Evolutionary conservation across 768 basidiomycete species (phyloP).

Genomic region (Macrolepiota dolichaula): DNA sequence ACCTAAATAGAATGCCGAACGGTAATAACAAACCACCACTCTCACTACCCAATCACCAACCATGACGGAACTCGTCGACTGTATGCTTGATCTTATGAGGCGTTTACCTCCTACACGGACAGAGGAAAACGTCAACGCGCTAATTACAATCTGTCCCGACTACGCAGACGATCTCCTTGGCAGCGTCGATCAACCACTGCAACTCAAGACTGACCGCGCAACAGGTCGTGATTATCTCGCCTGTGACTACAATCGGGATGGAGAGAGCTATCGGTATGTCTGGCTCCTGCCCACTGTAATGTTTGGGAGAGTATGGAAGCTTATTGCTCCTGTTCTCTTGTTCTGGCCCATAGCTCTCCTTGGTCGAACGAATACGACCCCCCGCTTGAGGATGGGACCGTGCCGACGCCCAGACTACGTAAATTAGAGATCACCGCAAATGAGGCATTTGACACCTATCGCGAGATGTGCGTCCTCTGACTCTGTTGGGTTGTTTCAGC

Average conservation of each 20-base stretch:
- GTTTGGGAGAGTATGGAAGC: neutral
- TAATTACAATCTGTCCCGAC: conserved; percentile 85
- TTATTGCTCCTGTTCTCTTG: neutral
- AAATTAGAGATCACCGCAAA: conserved; percentile 92
- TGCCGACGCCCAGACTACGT: conserved; percentile 79
- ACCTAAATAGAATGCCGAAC: conserved; percentile 6
- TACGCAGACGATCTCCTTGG: conserved; percentile 93
- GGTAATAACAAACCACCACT: neutral
- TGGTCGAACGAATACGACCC: conserved; percentile 98
- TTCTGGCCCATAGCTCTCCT: conserved; percentile 65
- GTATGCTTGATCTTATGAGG: conserved; percentile 94
- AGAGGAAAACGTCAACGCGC: conserved; percentile 80
- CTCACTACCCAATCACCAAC: conserved; percentile 5
- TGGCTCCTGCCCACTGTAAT: neutral
- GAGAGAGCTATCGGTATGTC: conserved; percentile 82
- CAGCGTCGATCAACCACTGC: conserved; percentile 92
- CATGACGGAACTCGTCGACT: conserved; percentile 81
- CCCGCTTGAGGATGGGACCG: conserved; percentile 83
- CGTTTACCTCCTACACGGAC: conserved; percentile 91
- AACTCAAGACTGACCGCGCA: conserved; percentile 72
- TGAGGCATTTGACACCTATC: conserved; percentile 95
- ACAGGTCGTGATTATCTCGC: conserved; percentile 89
- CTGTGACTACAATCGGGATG: conserved; percentile 92
- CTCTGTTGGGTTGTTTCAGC: neutral
- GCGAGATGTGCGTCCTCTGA: conserved; percentile 69